Evolutionary conservation across 768 basidiomycete species (phyloP), one percentile per base, ranked within the genome.

Genomic region (Lentinula guzmanii): DNA sequence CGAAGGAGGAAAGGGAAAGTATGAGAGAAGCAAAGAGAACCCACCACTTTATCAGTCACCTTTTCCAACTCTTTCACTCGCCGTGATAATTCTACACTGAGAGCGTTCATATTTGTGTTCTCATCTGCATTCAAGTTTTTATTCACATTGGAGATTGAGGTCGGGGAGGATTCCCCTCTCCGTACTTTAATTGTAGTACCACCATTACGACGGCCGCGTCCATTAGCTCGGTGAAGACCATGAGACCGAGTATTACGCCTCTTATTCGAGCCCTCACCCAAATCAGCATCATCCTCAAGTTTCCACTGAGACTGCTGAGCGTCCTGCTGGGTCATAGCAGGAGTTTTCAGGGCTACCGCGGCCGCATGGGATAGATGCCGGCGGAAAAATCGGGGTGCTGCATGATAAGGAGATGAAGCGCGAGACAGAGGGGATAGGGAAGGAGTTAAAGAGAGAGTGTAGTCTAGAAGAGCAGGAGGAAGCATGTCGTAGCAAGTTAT

Each of bases 1-100:
- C 28, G 28, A 2, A 28, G 28, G 28, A 28, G 28, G 28, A 28
- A 28, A 28, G 28, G 28, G 28, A 28, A 28, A 28, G 28, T 28
- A 28, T 28, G 28, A 39, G 24, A 21, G 18, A 24, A 3, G 9
- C n/a, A 28, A 39, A 51, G 15, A 42, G 13, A 2, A 48, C 71
- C 15, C 42, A 78, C 79, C 66, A 77, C 74, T 9, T 66, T 67
- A 39, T 71, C 65, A 6, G 73, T 73, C 18, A 72, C 73, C 34
- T 74, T 71, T 28, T 76, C 75, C 58, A 81, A 65, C 0, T 69
- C 74, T 42, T 71, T 65, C 0, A 81, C 76, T 18, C 75, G 69
- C 15, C 67, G 67, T 46, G 75, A 75, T 13, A 81, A 64, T 58
- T 79, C 74, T 15, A 62, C 45, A 28, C n/a, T 28, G 3, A 66